These are phyloP conservation scores for Jacaranda mimosifolia DNA, from an alignment of 257 asterid genomes.

Conservation along the genomic window DNA sequence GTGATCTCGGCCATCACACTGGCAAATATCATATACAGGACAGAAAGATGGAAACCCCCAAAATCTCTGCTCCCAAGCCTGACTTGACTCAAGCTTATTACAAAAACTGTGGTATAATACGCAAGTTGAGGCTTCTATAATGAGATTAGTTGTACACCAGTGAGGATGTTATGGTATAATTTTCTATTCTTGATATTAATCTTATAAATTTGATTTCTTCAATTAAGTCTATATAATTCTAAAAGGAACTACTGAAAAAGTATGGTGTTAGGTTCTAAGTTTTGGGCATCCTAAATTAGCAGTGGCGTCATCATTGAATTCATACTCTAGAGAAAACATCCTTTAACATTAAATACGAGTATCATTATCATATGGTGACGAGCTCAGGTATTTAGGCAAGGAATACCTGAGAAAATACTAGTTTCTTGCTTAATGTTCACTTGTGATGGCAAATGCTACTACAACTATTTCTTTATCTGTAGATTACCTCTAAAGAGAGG, in stretches of 20 bases:
- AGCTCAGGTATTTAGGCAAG: not conserved
- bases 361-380: not conserved
- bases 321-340: not conserved
- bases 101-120: not conserved
- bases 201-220: not conserved
- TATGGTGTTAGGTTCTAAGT: not conserved
- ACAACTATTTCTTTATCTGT: not conserved
- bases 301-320: not conserved
- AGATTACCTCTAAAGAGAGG: not conserved
- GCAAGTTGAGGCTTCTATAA: constrained; percentile 2
- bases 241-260: not conserved
- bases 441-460: not conserved
- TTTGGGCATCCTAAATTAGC: not conserved
- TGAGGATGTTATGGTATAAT: constrained; percentile 13
- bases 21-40: not conserved
- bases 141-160: constrained; percentile 1
- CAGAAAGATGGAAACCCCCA: no score
- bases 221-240: not conserved
- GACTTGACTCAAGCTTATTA: no score
- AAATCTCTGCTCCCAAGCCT: no score
- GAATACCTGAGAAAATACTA: not conserved
- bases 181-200: not conserved
- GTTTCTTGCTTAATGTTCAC: constrained; percentile 7
- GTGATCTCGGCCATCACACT: not conserved
- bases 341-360: not conserved